Evolutionary conservation across 2,329 filamentous ascomycete genomes (phyloP).

Genomic region (Decorospora gaudefroyi): DNA sequence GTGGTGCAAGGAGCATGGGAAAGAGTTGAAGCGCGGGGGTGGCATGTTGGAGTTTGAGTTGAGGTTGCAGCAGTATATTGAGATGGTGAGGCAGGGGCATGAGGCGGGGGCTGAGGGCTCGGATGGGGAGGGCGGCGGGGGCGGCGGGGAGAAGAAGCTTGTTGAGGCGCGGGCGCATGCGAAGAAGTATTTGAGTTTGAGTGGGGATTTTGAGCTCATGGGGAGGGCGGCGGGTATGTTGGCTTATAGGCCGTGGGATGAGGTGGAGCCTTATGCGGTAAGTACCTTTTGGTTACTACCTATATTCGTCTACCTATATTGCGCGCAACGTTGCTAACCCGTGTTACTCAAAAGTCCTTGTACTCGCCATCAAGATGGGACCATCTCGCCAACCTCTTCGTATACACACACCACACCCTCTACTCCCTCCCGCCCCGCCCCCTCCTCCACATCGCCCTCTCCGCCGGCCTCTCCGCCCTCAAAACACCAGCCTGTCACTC

Average conservation of each 20-base stretch:
- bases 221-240: slow-evolving; percentile 80
- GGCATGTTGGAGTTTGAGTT: slow-evolving; percentile 91
- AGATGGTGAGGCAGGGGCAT: slow-evolving; percentile 71
- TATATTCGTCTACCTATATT: not conserved
- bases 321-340: no score
- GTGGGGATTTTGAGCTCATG: slow-evolving; percentile 67
- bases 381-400: slow-evolving; percentile 77
- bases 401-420: slow-evolving; percentile 82
- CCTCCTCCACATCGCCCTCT: slow-evolving; percentile 86
- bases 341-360: no score
- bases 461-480: slow-evolving; percentile 87
- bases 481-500: slow-evolving; percentile 95
- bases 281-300: slow-evolving; percentile 13
- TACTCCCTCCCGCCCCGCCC: slow-evolving; percentile 81
- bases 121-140: slow-evolving; percentile 33
- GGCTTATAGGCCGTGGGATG: slow-evolving; percentile 69
- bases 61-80: slow-evolving; percentile 91
- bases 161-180: slow-evolving; percentile 81
- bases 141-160: slow-evolving; percentile 58
- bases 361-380: slow-evolving; percentile 76
- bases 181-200: slow-evolving; percentile 76
- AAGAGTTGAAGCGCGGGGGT: slow-evolving; percentile 85
- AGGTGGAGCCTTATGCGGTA: slow-evolving; percentile 64
- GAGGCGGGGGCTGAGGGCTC: slow-evolving; percentile 33
- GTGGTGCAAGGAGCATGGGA: slow-evolving; percentile 95